Evolutionary conservation across 345 rosid genomes (phyloP), one percentile per base, ranked within the genome.

Genomic region (Erodium maritimum): DNA sequence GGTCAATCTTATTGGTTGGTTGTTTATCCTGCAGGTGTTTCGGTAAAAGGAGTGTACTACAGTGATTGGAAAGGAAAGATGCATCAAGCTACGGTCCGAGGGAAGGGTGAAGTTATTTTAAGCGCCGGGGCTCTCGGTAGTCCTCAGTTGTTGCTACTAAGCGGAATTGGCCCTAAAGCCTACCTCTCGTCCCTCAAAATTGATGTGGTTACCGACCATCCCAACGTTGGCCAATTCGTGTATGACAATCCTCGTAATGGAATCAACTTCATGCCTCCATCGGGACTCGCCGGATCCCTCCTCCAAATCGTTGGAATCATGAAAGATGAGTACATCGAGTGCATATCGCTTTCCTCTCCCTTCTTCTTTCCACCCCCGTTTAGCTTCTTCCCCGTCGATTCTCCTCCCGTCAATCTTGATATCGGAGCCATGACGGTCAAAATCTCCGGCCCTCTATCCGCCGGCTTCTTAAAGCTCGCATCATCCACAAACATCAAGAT

Each of bases 211-310:
- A 58, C 79, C 11, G 75, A 79, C 54, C 85, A 87, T 55, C 63
- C 67, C 33, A 68, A 79, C 72, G 97, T 89, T 0, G 99, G 99
- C 19, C 67, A 78, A 76, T 94, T 82, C 66, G 82, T 93, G 86
- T 85, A 79, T 60, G 99, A 93, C 67, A 93, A 93, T 65, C 99
- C 99, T 29, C 37, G 37, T 16, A 83, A 87, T 95, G 90, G 90
- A 67, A 0, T 91, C 0, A 73, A 89, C 59, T 90, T 90, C 52
- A 79, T 85, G 8, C 97, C 97, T 19, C 71, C 87, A 19, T 80
- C 70, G 23, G 63, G 64, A 48, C 80, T 88, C 6, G 74, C 78
- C 8, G 60, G 90, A 62, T 85, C 95, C 3, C 81, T 93, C 19
- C 90, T 93, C 20, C 87, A 93, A 65, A 83, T 95, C 19, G 99